Evolutionary conservation across 2,329 filamentous ascomycete genomes (phyloP), one percentile per base, ranked within the genome.

Genomic region (Neoarthrinium moseri): DNA sequence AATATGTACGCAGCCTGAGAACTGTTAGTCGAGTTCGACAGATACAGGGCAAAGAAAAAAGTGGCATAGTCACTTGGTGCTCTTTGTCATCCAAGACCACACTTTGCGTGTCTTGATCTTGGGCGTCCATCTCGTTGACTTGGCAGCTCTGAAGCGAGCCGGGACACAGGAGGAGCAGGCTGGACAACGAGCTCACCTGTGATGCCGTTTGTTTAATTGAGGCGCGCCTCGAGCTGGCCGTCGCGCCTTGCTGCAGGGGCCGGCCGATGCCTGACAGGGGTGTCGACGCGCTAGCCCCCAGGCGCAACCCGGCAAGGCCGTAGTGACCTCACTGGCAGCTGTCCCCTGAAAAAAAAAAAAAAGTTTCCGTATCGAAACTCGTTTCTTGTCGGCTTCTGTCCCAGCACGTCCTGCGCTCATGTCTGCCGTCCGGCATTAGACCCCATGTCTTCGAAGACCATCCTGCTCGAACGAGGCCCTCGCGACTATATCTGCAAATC

Each of bases 1-100:
- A 84, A 86, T 52, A 86, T 67, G 61, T 83, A 86, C 46, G 81
- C 80, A 37, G 75, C 75, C 82, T 86, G 58, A n/a, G 32, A 10
- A 11, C 10, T 30, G 5, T 21, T 22, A 30, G 39, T 33, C 13
- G 26, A 29, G n/a, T n/a, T 29, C 26, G n/a, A 29, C 8, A 8
- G 26, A 8, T 7, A 29, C 26, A 29, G 8, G 8, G 26, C 26
- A 29, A n/a, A 29, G n/a, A n/a, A 7, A 29, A n/a, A 29, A 29
- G 8, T 29, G 26, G 11, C 4, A 24, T 33, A 43, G 41, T 34
- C 46, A 63, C 61, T 47, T 60, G 56, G 23, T 65, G 62, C 26
- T 63, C 60, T 30, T 58, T 60, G 39, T 63, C 61, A 40, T 57
- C 60, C 26, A 58, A 58, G 12, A 29, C 47, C 26, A 58, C 55